Evolutionary conservation across 129 eudicot species (phyloP).

Genomic region (Escallonia herrerae): DNA sequence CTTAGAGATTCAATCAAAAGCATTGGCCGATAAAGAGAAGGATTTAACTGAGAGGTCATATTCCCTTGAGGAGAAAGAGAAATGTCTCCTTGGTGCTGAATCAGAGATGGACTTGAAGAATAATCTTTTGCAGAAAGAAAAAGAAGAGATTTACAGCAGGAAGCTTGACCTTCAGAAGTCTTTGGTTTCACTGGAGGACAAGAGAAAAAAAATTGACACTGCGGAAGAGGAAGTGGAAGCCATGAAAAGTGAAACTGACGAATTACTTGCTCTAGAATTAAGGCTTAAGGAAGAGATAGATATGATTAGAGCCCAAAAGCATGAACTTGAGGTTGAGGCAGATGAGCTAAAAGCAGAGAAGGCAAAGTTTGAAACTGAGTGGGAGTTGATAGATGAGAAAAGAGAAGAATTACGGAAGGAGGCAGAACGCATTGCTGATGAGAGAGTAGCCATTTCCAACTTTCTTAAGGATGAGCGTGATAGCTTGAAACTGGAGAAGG

Average conservation of each 20-base stretch:
- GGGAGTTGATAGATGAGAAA: slow-evolving; percentile 88
- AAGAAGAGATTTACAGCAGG: slow-evolving; percentile 32
- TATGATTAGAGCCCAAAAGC: slow-evolving; percentile 58
- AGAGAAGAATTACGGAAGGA: slow-evolving; percentile 58
- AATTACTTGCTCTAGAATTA: slow-evolving; percentile 53
- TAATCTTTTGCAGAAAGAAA: slow-evolving; percentile 43
- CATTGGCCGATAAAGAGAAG: slow-evolving; percentile 44
- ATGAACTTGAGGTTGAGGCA: slow-evolving; percentile 66
- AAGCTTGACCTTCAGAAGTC: slow-evolving; percentile 42
- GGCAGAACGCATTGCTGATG: slow-evolving; percentile 62
- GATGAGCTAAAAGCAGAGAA: slow-evolving; percentile 65
- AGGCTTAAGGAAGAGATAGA: slow-evolving; percentile 90
- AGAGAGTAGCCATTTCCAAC: slow-evolving; percentile 50
- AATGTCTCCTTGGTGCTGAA: slow-evolving; percentile 29
- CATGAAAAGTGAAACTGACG: slow-evolving; percentile 69
- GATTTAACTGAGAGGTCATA: slow-evolving; percentile 50
- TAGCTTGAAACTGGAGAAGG: slow-evolving; percentile 63
- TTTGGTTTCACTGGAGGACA: slow-evolving; percentile 44
- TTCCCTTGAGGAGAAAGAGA: slow-evolving; percentile 54
- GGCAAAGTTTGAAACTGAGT: slow-evolving; percentile 75
- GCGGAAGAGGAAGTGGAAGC: slow-evolving; percentile 64
- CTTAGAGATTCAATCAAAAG: slow-evolving; percentile 48
- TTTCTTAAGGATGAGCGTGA: slow-evolving; percentile 79
- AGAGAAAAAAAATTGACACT: slow-evolving; percentile 35
- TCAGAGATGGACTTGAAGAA: slow-evolving; percentile 42